These are phyloP conservation scores for Macrophomina phaseolina DNA, from an alignment of 2,329 filamentous ascomycete genomes.

Conservation along the genomic window DNA sequence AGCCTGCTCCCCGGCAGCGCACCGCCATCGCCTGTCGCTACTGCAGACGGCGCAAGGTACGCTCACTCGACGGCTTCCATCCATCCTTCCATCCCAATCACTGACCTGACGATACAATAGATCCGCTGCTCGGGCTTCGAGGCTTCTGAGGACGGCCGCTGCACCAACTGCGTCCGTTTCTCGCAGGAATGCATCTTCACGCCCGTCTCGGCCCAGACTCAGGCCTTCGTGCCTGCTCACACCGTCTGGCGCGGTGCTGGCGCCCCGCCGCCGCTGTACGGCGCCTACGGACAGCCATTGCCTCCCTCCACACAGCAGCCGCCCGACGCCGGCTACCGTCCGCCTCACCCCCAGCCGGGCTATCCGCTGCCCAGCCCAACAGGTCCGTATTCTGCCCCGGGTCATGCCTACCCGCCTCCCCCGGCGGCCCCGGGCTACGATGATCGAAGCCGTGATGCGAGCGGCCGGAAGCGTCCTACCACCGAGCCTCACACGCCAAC, in stretches of 20 bases:
- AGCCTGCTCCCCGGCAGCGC: conserved; percentile 63
- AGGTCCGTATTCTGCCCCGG: conserved; percentile 46
- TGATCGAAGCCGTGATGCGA: conserved; percentile 45
- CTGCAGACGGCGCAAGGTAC: conserved; percentile 65
- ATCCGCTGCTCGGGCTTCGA: conserved; percentile 80
- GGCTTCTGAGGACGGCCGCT: conserved; percentile 72
- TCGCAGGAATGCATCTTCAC: conserved; percentile 80
- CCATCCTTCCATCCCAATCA: background rate
- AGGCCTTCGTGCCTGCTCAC: conserved; percentile 76
- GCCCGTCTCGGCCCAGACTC: conserved; percentile 74
- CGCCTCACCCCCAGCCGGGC: conserved; percentile 47
- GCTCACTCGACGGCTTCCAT: background rate
- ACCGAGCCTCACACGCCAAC: conserved; percentile 59
- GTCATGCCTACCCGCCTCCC: conserved; percentile 38
- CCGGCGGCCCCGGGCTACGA: conserved; percentile 39
- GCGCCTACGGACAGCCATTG: conserved; percentile 58
- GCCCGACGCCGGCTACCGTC: conserved; percentile 29
- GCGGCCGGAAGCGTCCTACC: conserved; percentile 53
- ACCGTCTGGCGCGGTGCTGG: conserved; percentile 62
- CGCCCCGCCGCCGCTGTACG: conserved; percentile 56
- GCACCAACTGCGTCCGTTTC: conserved; percentile 74
- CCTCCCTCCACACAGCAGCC: conserved; percentile 34
- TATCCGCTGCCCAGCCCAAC: conserved; percentile 54
- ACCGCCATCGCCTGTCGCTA: conserved; percentile 67
- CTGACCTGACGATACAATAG: conserved; percentile 47